Conservation (phyloP, 2,329 filamentous ascomycete genomes). For the Trichoderma sp. region DNA sequence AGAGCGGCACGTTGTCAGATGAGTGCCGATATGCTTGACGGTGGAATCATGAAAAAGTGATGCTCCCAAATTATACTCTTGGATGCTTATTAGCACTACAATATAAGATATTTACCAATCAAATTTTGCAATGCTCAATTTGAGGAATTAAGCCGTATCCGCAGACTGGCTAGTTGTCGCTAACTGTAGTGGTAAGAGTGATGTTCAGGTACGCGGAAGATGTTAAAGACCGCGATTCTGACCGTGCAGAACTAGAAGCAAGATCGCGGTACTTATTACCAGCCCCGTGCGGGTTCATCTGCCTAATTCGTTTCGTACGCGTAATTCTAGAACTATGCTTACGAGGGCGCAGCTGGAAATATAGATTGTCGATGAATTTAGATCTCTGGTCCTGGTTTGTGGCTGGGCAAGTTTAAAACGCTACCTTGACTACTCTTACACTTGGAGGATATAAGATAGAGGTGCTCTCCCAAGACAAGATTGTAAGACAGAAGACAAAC, state of each 20-base stretch:
- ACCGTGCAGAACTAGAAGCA: neutral
- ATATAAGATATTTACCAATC: neutral
- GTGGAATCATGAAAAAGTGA: neutral
- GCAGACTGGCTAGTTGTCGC: neutral
- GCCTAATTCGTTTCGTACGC: neutral
- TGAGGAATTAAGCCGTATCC: neutral
- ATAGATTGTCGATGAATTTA: neutral
- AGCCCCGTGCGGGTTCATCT: neutral
- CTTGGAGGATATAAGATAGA: neutral
- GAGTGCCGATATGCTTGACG: neutral
- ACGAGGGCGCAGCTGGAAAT: neutral
- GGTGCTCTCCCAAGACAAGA: neutral
- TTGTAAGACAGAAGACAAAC: neutral
- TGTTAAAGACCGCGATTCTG: neutral
- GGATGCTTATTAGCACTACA: neutral
- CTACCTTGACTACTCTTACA: neutral
- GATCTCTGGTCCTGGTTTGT: neutral
- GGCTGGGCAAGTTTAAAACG: neutral
- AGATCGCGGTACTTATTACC: neutral
- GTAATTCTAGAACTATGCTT: neutral
- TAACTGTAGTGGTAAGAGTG: neutral
- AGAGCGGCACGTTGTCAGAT: neutral
- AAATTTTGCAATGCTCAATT: neutral
- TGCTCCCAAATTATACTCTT: neutral
- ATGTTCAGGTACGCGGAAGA: neutral